Evolutionary conservation across 768 basidiomycete species (phyloP).

Genomic region (Udeniomyces megalosporus): DNA sequence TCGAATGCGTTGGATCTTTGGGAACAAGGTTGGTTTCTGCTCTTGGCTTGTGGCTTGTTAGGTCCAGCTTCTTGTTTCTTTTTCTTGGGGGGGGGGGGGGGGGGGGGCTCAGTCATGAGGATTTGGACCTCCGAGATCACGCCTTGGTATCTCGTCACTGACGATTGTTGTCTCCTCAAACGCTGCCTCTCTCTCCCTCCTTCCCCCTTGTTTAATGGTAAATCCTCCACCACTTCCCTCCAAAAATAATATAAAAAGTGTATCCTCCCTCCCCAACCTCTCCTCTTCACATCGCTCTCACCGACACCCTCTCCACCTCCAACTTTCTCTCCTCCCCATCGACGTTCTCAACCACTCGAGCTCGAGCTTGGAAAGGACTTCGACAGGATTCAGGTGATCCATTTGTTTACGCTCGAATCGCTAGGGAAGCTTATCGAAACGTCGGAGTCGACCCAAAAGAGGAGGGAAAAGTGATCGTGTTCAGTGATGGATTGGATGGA

Average conservation of each 20-base stretch:
- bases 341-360: constrained; percentile 1
- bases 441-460: constrained; percentile 40
- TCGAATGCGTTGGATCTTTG: constrained; percentile 61
- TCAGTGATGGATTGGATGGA: constrained; percentile 63
- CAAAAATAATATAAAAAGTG: constrained; percentile 21
- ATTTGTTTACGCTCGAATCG: constrained; percentile 55
- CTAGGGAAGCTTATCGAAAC: constrained; percentile 51
- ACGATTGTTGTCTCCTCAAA: too few species aligned
- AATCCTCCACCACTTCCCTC: too few species aligned
- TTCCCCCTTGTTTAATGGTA: neutral
- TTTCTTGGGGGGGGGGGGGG: too few species aligned
- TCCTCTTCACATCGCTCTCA: constrained; percentile 52
- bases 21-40: constrained; percentile 45
- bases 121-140: too few species aligned
- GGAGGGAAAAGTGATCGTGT: constrained; percentile 39
- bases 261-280: constrained; percentile 29
- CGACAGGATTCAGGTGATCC: constrained; percentile 93
- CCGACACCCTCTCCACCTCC: constrained; percentile 83
- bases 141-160: too few species aligned
- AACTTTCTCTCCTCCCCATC: constrained; percentile 48
- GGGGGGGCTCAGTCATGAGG: too few species aligned
- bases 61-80: neutral
- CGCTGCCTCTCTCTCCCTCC: too few species aligned
- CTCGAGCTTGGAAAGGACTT: constrained; percentile 32
- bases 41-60: neutral